Evolutionary conservation across 2,329 filamentous ascomycete genomes (phyloP), one percentile per base, ranked within the genome.

Genomic region (Epichloe amarillans): DNA sequence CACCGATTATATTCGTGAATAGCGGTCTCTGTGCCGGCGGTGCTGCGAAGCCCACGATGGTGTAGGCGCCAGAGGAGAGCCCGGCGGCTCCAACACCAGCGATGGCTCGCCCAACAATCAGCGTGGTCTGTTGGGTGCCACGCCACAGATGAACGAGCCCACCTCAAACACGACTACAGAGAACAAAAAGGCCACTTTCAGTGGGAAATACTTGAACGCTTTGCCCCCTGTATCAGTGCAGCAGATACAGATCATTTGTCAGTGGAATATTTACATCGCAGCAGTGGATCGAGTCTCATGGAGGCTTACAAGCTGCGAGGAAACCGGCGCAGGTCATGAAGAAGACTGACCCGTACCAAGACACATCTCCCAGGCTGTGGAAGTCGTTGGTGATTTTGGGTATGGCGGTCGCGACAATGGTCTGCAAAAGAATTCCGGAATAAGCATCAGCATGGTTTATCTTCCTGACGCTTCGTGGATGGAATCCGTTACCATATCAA

Each of bases 331-430:
- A 76, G 15, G 79, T 80, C 56, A 83, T 65, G 68, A 82, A 75
- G 60, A 80, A 80, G 1, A 76, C 72, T 39, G 76, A 77, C 4
- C 75, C 77, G 61, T 83, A 83, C 80, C 80, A 83, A 46, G 77
- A 77, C 50, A 83, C 76, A 53, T 83, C 79, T 2, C 73, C 72
- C 2, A 81, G 64, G 47, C 75, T 74, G 47, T 75, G 64, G 59
- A 79, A 79, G 19, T 78, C 73, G 56, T 76, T 68, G 15, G 74
- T 76, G 58, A 79, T 79, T 30, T 66, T 63, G 1, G 76, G 75
- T 30, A 77, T 72, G 12, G 76, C 75, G 2, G 75, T 78, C 7
- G 74, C 69, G 47, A 79, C 68, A 54, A 79, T 78, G 15, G 76
- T 78, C 43, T 45, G 40, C 40, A 14, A n/a, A 15, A 38, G 5